These are phyloP conservation scores for Gossypioides kirkii DNA, from an alignment of 345 rosid genomes.

Conservation along the genomic window DNA sequence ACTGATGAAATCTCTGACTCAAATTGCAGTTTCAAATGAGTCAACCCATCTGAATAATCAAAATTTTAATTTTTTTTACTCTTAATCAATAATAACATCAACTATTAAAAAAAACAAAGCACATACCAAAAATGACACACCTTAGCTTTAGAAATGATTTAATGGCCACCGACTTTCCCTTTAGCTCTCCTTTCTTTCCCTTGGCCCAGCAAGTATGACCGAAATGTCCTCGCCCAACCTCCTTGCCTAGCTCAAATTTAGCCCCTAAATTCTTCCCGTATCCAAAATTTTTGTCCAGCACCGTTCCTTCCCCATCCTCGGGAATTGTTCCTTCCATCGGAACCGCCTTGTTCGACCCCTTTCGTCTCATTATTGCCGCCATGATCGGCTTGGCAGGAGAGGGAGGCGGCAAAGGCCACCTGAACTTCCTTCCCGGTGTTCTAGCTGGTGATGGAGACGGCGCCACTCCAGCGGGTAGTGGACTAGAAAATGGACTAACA, in stretches of 20 bases:
- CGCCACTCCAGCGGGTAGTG: constrained; percentile 71
- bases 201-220: constrained; percentile 95
- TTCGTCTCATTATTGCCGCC: constrained; percentile 54
- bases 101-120: neutral
- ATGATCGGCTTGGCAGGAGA: constrained; percentile 96
- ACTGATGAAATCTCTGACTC: neutral
- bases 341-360: constrained; percentile 37
- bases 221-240: constrained; percentile 95
- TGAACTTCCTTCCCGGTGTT: constrained; percentile 81
- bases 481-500: constrained; percentile 68
- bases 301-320: constrained; percentile 43
- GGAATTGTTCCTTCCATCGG: constrained; percentile 64
- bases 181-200: constrained; percentile 74
- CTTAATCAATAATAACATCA: neutral
- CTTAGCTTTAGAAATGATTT: constrained; percentile 90
- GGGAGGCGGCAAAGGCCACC: constrained; percentile 95
- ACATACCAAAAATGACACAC: constrained; percentile 31
- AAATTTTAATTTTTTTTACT: neutral
- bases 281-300: constrained; percentile 82
- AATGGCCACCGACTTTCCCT: constrained; percentile 78
- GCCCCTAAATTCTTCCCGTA: constrained; percentile 68
- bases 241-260: constrained; percentile 78
- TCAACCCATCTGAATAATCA: neutral
- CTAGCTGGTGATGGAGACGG: constrained; percentile 84
- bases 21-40: neutral